Conservation (phyloP, 179 eudicot genomes). For the Vitellaria paradoxa region DNA sequence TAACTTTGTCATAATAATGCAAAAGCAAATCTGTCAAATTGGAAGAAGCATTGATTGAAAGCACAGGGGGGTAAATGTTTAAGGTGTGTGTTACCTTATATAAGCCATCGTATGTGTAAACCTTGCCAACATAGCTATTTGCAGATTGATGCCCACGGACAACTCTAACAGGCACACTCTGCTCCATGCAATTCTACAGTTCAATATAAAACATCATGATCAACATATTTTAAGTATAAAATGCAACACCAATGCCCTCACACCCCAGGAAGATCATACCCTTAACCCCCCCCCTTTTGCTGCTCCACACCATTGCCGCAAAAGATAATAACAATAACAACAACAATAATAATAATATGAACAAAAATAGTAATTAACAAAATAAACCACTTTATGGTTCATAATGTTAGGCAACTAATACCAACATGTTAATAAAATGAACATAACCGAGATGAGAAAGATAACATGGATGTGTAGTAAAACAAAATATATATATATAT, state of each 20-base stretch:
- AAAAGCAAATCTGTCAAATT: background rate
- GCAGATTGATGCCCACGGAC: conserved; percentile 69
- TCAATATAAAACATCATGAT: background rate
- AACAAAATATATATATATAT: too few relatives aligned
- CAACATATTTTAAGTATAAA: background rate
- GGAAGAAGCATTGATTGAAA: background rate
- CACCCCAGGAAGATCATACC: background rate
- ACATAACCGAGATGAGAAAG: too few relatives aligned
- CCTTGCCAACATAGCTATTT: conserved; percentile 80
- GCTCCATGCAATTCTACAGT: conserved; percentile 51
- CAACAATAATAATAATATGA: too few relatives aligned
- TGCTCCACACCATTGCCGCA: too few relatives aligned
- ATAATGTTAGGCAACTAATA: too few relatives aligned
- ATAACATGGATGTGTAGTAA: too few relatives aligned
- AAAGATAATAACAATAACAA: too few relatives aligned
- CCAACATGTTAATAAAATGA: too few relatives aligned
- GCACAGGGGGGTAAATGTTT: too few relatives aligned
- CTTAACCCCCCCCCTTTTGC: background rate
- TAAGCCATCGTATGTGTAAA: conserved; percentile 93
- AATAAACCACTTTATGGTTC: too few relatives aligned
- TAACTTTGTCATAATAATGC: background rate
- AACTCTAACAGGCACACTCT: conserved; percentile 68
- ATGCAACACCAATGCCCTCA: background rate
- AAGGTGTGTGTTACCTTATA: conserved; percentile 50
- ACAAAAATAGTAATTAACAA: too few relatives aligned